Evolutionary conservation across 306 rosid species (phyloP).

Genomic region (Cyamopsis tetragonoloba): DNA sequence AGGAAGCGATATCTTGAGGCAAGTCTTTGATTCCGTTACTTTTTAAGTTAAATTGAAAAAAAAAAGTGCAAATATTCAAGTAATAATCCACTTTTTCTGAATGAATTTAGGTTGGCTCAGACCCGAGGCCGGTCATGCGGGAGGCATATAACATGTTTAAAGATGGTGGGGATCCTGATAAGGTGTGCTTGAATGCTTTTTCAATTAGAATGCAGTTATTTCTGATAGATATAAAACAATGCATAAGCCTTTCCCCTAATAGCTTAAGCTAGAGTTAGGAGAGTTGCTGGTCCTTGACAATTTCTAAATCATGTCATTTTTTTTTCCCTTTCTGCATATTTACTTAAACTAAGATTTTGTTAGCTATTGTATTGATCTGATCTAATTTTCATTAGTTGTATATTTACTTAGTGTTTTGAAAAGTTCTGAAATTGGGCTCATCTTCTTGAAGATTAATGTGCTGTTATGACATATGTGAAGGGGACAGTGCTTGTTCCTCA

Average conservation of each 20-base stretch:
- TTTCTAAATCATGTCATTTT: not conserved
- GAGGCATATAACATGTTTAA: conserved; percentile 75
- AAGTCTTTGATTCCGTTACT: conserved; percentile 14
- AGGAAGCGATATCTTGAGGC: conserved; percentile 77
- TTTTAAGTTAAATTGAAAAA: not conserved
- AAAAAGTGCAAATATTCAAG: not conserved
- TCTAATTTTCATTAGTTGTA: not conserved
- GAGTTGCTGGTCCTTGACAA: not conserved
- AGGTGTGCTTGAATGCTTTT: conserved; percentile 39
- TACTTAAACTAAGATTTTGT: not conserved
- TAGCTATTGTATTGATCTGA: not conserved
- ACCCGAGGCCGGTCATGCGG: conserved; percentile 78
- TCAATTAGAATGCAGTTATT: not conserved
- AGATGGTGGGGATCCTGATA: conserved; percentile 85
- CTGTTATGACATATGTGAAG: not conserved
- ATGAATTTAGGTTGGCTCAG: conserved; percentile 75
- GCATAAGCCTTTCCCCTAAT: not conserved
- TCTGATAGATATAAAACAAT: conserved; percentile 7
- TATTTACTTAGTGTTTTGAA: not conserved
- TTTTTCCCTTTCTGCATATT: not conserved
- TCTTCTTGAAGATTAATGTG: not conserved
- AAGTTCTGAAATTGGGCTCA: not conserved
- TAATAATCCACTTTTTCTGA: not conserved
- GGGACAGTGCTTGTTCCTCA: not conserved
- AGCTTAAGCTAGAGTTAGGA: not conserved